Evolutionary conservation across 2,329 filamentous ascomycete species (phyloP).

Genomic region (Penicillium concentricum): DNA sequence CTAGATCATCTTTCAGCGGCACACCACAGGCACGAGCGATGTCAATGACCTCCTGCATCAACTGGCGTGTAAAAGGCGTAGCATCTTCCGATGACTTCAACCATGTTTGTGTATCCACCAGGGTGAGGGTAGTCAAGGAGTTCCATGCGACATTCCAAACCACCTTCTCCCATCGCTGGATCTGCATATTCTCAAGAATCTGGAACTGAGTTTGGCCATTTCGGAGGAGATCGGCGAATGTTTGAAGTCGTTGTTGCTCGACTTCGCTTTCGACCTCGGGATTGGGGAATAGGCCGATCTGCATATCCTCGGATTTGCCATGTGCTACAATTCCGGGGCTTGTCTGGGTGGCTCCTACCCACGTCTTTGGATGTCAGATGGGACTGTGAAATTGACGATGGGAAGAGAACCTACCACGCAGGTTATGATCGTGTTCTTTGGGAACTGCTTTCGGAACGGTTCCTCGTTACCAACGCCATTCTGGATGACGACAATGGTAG

Average conservation of each 20-base stretch:
- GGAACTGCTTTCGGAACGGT: conserved; percentile 35
- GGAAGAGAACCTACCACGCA: conserved; percentile 42
- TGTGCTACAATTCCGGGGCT: conserved; percentile 52
- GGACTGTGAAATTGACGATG: neutral
- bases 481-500: conserved; percentile 42
- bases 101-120: conserved; percentile 45
- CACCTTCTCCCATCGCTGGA: conserved; percentile 42
- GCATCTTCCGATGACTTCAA: conserved; percentile 43
- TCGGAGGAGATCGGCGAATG: conserved; percentile 44
- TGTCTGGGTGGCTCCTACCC: conserved; percentile 54
- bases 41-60: conserved; percentile 48
- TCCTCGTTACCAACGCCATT: conserved; percentile 46
- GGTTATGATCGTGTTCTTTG: conserved; percentile 34
- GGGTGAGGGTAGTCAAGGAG: conserved; percentile 44
- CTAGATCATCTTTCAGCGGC: conserved; percentile 35
- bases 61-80: conserved; percentile 35
- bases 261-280: conserved; percentile 17
- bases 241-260: conserved; percentile 42
- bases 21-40: conserved; percentile 43
- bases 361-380: conserved; percentile 22
- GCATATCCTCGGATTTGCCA: conserved; percentile 54
- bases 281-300: conserved; percentile 55
- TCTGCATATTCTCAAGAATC: conserved; percentile 37
- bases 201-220: conserved; percentile 43
- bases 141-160: conserved; percentile 47